phyloP scores from a whole-genome alignment of 495 filamentous ascomycete species.

The Talaromyces thailandensis region DNA sequence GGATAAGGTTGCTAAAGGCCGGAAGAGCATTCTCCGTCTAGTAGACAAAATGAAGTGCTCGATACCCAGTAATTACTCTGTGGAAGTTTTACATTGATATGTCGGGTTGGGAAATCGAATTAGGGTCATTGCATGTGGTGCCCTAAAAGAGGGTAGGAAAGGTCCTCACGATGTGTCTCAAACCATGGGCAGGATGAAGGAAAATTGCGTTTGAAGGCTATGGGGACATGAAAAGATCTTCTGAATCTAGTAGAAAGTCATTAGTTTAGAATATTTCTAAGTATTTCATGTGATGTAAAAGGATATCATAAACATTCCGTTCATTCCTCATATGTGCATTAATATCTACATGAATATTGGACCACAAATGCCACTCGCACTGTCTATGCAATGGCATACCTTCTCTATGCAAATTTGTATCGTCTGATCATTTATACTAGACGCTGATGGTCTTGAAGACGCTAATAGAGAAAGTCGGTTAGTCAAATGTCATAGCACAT shows the following conservation, averaged over 20 bases:
- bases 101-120: background rate
- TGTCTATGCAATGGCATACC: background rate
- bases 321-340: conserved; percentile 1
- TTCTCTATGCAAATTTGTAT: background rate
- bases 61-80: no score
- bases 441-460: conserved; percentile 64
- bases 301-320: background rate
- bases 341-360: background rate
- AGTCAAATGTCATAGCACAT: background rate
- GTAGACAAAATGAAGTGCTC: background rate
- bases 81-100: background rate
- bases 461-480: conserved; percentile 21
- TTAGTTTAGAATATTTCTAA: background rate
- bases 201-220: background rate
- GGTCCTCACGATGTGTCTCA: background rate
- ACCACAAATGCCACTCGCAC: background rate
- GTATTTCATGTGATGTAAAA: background rate
- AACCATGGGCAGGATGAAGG: background rate
- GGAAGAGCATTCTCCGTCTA: background rate
- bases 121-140: background rate
- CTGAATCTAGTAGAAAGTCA: no score
- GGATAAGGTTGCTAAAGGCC: background rate
- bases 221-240: no score
- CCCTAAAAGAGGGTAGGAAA: background rate
- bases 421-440: conserved; percentile 11